Percentiles rank a stretch among this genome's conserved stretches.
Conservation (phyloP, 2,329 filamentous ascomycete species). For the Botrytis squamosa region DNA sequence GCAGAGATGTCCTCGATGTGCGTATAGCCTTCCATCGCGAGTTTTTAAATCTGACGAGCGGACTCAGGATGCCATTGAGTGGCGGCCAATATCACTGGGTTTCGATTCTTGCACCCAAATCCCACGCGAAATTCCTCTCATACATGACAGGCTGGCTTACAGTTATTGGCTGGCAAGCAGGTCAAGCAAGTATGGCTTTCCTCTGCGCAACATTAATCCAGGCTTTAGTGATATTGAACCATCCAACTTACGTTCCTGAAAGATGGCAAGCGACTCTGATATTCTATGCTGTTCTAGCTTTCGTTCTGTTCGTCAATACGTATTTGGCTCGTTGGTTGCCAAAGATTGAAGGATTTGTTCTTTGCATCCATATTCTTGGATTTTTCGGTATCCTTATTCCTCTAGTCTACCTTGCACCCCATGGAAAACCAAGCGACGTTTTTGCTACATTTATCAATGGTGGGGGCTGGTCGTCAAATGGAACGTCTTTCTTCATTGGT, state of each 20-base stretch:
- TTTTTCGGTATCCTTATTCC: constrained; percentile 46
- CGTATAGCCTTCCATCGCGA: constrained; percentile 18
- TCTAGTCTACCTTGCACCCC: constrained; percentile 38
- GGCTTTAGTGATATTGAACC: constrained; percentile 41
- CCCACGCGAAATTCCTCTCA: constrained; percentile 51
- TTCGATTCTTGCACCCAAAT: constrained; percentile 49
- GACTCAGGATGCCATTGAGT: constrained; percentile 48
- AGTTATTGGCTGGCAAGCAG: constrained; percentile 47
- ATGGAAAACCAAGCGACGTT: constrained; percentile 28
- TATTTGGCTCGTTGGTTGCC: constrained; percentile 42
- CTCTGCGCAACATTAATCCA: constrained; percentile 47
- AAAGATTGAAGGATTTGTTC: constrained; percentile 44
- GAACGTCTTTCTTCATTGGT: constrained; percentile 41
- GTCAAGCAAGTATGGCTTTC: constrained; percentile 43
- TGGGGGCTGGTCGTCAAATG: constrained; percentile 36
- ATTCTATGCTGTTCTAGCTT: constrained; percentile 42
- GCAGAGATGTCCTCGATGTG: constrained; percentile 35
- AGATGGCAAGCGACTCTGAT: constrained; percentile 46
- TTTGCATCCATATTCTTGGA: constrained; percentile 46
- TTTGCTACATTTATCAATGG: constrained; percentile 39
- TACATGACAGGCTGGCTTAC: constrained; percentile 52
- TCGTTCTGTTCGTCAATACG: constrained; percentile 47
- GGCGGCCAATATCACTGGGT: constrained; percentile 61
- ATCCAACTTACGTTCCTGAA: constrained; percentile 40
- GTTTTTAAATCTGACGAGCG: neutral